Evolutionary conservation across 208 protist species (phyloP), one percentile per base, ranked within the genome.

Genomic region (Trypanosoma boissoni): DNA sequence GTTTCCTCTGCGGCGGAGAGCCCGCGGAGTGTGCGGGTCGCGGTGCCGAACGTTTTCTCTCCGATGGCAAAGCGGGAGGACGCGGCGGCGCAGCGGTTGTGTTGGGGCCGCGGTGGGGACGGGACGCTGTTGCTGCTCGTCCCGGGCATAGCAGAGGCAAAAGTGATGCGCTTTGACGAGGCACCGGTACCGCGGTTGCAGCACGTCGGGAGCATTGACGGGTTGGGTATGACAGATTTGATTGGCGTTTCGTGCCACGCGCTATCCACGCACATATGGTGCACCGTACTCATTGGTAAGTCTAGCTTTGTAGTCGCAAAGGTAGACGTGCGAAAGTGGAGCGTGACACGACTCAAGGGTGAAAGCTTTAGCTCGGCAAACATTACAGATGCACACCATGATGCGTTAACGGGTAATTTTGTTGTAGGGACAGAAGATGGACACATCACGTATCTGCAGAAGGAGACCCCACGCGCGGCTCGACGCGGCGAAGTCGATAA

Each of bases 341-440:
- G 52, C 44, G 72, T 85, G 58, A 71, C 68, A 27, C 72, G 72
- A 6, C 64, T 80, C 61, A 71, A 55, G 16, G 74, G 69, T 48
- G 70, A 91, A 58, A 55, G 24, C 18, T 88, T 72, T 70, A 52
- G 27, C 39, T 7, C 46, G 3, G 60, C 68, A n/a, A 67, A 72
- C 51, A 61, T 83, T 21, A 80, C 52, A 34, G 73, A 75, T 41
- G 62, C 70, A 3, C 10, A 43, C 24, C 80, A 87, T 48, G 75
- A 80, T 66, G 16, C 36, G 18, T 43, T 6, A 18, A 88, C n/a
- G 0, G 86, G 86, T 0, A 80, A 90, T 54, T 68, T 90, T 2
- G 76, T 80, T 6, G 80, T 93, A 21, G 82, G 78, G 3, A 74
- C 88, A 41, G n/a, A 26, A 12, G 65, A 78, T 44, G 86, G 86